Evolutionary conservation across 257 asterid species (phyloP).

Genomic region (Rhazya stricta): DNA sequence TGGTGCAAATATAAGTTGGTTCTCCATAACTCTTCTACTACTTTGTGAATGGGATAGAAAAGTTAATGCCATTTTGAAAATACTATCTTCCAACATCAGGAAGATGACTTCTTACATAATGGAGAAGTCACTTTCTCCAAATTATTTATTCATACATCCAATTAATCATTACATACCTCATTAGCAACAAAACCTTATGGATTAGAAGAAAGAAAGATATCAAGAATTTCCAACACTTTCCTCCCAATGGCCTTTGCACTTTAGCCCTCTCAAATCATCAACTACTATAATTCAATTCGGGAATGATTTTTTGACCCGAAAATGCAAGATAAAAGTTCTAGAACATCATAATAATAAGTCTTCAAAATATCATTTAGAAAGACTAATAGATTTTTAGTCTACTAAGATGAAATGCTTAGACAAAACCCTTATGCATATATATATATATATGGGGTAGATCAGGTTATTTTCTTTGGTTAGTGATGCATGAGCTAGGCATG

Average conservation of each 20-base stretch:
- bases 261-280: neutral
- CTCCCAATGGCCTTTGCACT: neutral
- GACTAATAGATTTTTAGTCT: neutral
- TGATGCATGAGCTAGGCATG: slow-evolving; percentile 34
- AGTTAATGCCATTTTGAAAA: neutral
- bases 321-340: neutral
- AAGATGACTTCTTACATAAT: neutral
- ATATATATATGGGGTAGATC: too few species aligned
- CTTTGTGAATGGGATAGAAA: neutral
- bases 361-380: neutral
- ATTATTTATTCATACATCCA: slow-evolving; percentile 12
- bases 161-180: slow-evolving; percentile 12
- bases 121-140: slow-evolving; percentile 15
- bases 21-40: neutral
- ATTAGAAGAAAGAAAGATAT: neutral
- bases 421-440: neutral
- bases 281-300: neutral
- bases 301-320: neutral
- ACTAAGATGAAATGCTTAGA: neutral
- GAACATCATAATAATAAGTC: neutral
- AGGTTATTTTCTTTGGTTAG: too few species aligned
- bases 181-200: slow-evolving; percentile 2
- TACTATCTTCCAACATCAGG: neutral
- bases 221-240: neutral
- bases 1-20: neutral